Evolutionary conservation across 2,329 filamentous ascomycete genomes (phyloP).

Genomic region (Dactylellina leptospora): DNA sequence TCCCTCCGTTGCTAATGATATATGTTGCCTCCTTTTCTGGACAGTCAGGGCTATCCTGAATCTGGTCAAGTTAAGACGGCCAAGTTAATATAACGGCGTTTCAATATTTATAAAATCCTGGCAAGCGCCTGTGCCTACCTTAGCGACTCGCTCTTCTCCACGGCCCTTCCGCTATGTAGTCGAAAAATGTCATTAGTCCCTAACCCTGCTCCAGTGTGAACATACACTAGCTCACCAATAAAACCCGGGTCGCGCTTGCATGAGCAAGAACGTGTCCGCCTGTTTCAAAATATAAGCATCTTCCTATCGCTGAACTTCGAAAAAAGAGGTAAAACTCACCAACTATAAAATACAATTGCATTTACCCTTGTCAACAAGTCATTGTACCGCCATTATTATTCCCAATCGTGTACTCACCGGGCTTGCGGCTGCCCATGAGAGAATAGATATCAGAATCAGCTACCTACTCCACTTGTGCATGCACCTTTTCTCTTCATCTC

Average conservation of each 20-base stretch:
- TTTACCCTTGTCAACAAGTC: slow-evolving; percentile 7
- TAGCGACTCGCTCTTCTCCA: slow-evolving; percentile 75
- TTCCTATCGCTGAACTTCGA: too few relatives aligned
- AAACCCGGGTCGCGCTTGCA: slow-evolving; percentile 72
- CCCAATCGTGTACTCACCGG: slow-evolving; percentile 46
- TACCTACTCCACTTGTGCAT: too few relatives aligned
- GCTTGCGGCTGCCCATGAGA: slow-evolving; percentile 54
- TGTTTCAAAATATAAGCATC: slow-evolving; percentile 2
- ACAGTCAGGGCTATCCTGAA: slow-evolving; percentile 65
- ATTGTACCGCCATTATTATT: not conserved
- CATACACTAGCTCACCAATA: slow-evolving; percentile 62
- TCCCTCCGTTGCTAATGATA: slow-evolving; percentile 71
- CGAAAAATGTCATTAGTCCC: slow-evolving; percentile 2
- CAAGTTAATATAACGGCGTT: slow-evolving; percentile 21
- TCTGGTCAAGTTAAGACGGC: slow-evolving; percentile 17
- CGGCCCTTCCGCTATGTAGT: slow-evolving; percentile 68
- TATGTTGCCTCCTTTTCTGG: slow-evolving; percentile 75
- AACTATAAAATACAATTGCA: slow-evolving; percentile 41
- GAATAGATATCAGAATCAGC: slow-evolving; percentile 28
- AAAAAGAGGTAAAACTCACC: slow-evolving; percentile 47
- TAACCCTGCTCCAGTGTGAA: not conserved
- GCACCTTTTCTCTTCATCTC: not conserved
- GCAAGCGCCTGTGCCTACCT: slow-evolving; percentile 64
- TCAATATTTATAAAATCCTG: slow-evolving; percentile 63
- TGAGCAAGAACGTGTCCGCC: slow-evolving; percentile 75